Evolutionary conservation across 2,329 filamentous ascomycete genomes (phyloP), one percentile per base, ranked within the genome.

Genomic region (Talaromyces rugulosus): DNA sequence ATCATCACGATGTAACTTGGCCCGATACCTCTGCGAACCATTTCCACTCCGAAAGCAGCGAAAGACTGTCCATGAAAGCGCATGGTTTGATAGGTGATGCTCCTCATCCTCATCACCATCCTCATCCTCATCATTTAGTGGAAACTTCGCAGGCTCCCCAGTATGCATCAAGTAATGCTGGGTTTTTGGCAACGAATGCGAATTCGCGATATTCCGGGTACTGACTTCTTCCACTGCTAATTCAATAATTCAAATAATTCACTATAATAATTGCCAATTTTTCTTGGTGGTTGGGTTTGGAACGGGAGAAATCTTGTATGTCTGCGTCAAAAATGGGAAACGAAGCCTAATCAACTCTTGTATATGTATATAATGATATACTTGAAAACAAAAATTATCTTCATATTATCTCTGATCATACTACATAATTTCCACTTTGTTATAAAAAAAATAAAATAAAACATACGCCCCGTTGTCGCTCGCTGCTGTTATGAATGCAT

Each of bases 191-290:
- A 14, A 34, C 61, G 40, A 56, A 62, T 50, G 54, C 51, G 9
- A 62, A 23, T 59, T 59, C 56, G 50, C 56, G 61, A 44, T 62
- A 62, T 52, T 52, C 51, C 51, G 57, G 61, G 27, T 62, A 59
- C 33, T 62, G 44, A 62, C 12, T 31, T 30, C 23, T 51, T 28
- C 27, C 23, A 23, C 47, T 51, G 4, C n/a, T 28, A 42, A 16
- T 42, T 42, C 5, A n/a, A 16, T 40, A 40, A 40, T 40, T 16
- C 36, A 40, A 40, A 16, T 40, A 40, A 40, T n/a, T n/a, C 36
- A 16, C 23, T 23, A 40, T 40, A 40, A n/a, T 40, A 40, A 40
- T 40, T 40, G 14, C 14, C 5, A 14, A 5, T 40, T 40, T 23
- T 40, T 14, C 16, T 40, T 40, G 36, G 36, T 16, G 36, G 5